Evolutionary conservation across 2,329 filamentous ascomycete species (phyloP), one percentile per base, ranked within the genome.

Genomic region (Elsinoe batatas): DNA sequence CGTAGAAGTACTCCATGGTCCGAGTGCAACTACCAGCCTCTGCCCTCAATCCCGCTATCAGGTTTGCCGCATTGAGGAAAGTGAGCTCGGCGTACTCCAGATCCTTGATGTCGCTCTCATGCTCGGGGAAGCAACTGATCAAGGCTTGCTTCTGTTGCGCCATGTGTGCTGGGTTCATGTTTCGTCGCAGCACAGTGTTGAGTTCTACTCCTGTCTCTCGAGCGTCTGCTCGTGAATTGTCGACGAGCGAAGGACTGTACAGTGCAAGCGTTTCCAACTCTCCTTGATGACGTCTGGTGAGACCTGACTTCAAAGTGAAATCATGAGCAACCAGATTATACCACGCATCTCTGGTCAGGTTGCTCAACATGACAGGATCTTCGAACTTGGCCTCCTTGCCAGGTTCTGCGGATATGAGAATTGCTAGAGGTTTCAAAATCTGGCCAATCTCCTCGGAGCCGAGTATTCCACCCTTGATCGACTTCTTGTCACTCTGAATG

Each of bases 291-390:
- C 81, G 80, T 66, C 84, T 85, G 15, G 85, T 87, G 55, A 87
- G 80, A 13, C 84, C 79, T 0, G 89, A 91, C 13, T 80, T 79
- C 10, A 85, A 77, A 8, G 84, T 85, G 67, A 97, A 95, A 3
- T 91, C 93, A 68, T 98, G 93, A 0, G 95, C 87, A 18, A 91
- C 88, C 59, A 97, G 89, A 65, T 98, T 99, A 73, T 96, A 97
- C 93, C 93, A 99, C 4, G 89, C 88, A 75, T 98, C 91, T 53
- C 91, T 84, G 22, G 82, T 80, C 59, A 87, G 79, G 6, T 82
- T 81, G 5, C 65, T 66, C 32, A 77, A 65, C 30, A 71, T 67
- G 12, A 74, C 68, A 37, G 71, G 66, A 17, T 71, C 64, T 57
- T 91, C 83, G 55, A 68, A 67, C 1, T 65, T 61, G 26, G 74